Conservation (phyloP, 495 filamentous ascomycete species). For the Apiosordaria backusii region DNA sequence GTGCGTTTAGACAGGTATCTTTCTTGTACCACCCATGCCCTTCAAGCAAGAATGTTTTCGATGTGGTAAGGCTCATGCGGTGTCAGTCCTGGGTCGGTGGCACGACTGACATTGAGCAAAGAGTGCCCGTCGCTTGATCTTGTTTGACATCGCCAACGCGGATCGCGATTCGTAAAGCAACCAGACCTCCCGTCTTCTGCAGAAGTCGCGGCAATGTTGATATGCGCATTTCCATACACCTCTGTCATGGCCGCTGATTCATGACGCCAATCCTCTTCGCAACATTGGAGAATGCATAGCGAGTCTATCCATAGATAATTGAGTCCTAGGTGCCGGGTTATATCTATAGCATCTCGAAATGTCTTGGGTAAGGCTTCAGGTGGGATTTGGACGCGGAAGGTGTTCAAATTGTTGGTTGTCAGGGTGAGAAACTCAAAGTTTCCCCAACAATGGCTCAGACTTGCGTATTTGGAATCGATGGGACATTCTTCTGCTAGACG, state of each 20-base stretch:
- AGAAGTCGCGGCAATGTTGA: neutral
- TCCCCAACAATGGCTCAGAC: no score
- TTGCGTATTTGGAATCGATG: no score
- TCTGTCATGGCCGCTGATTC: neutral
- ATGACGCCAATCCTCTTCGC: neutral
- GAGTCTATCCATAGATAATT: neutral
- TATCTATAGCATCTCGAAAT: neutral
- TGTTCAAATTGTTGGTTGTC: no score
- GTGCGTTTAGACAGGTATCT: neutral
- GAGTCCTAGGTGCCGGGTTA: neutral
- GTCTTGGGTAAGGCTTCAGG: neutral
- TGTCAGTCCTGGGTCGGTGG: neutral
- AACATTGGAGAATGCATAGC: neutral
- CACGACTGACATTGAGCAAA: neutral
- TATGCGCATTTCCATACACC: neutral
- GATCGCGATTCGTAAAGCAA: neutral
- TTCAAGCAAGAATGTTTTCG: no score
- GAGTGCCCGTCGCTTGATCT: neutral
- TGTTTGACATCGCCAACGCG: neutral
- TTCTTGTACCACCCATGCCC: no score
- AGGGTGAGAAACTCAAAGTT: no score
- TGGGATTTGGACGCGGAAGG: no score
- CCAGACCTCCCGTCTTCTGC: neutral
- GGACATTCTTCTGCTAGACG: no score
- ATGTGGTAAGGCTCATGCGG: neutral